Evolutionary conservation across 345 rosid genomes (phyloP).

Genomic region (Salix arbutifolia): DNA sequence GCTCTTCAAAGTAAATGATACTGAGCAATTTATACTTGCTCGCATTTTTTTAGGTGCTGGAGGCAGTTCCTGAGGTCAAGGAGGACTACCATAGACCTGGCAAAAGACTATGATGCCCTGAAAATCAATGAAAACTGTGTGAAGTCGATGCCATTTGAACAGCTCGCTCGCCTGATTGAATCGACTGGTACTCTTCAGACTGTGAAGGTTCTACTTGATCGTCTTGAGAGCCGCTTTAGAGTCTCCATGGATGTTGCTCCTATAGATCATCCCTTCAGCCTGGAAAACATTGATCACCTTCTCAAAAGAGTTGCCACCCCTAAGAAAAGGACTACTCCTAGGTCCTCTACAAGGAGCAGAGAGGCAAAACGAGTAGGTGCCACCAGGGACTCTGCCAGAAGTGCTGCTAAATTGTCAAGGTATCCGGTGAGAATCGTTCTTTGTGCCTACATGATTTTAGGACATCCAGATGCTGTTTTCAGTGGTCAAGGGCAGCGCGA

Average conservation of each 20-base stretch:
- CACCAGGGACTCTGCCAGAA: conserved; percentile 35
- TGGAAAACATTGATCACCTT: conserved; percentile 86
- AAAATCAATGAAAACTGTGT: conserved; percentile 49
- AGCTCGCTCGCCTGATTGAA: conserved; percentile 67
- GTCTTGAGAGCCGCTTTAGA: conserved; percentile 68
- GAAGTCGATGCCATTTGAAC: conserved; percentile 77
- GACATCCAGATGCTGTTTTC: conserved; percentile 95
- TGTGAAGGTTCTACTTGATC: conserved; percentile 65
- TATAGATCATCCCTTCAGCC: conserved; percentile 23
- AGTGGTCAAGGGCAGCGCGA: conserved; percentile 88
- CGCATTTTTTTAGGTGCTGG: conserved; percentile 68
- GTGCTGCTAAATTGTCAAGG: conserved; percentile 48
- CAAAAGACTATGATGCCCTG: conserved; percentile 57
- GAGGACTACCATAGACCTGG: conserved; percentile 70
- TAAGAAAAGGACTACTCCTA: conserved; percentile 45
- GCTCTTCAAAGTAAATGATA: background rate
- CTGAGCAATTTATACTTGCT: background rate
- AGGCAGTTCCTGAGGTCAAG: conserved; percentile 56
- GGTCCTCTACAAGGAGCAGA: conserved; percentile 43
- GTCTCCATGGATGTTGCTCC: conserved; percentile 45
- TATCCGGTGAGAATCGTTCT: conserved; percentile 86
- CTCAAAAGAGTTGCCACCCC: conserved; percentile 79
- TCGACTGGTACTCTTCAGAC: conserved; percentile 56
- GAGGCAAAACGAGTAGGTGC: conserved; percentile 48
- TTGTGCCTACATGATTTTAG: conserved; percentile 92